phyloP scores from a whole-genome alignment of 1,284 basidiomycete genomes.

The Polyporus tsugae region DNA sequence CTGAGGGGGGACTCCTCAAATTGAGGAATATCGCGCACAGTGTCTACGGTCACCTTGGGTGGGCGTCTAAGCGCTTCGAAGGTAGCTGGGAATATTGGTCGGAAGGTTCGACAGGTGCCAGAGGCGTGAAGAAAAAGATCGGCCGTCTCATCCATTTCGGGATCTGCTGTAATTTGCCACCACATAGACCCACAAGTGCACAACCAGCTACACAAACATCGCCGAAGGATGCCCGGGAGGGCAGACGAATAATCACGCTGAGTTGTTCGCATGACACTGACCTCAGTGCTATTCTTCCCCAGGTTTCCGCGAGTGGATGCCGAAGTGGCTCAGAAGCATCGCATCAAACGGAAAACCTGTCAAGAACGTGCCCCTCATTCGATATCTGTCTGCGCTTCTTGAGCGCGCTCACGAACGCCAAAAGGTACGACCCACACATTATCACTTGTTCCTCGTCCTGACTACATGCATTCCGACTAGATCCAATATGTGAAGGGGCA shows the following conservation, averaged over 20 bases:
- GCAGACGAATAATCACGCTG: conserved; percentile 91
- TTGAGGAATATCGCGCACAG: too few species aligned
- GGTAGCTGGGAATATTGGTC: too few species aligned
- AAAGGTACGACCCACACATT: conserved; percentile 33
- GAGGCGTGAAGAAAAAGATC: too few species aligned
- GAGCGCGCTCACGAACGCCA: conserved; percentile 60
- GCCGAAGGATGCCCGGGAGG: conserved; percentile 81
- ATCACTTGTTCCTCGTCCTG: neutral
- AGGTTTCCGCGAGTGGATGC: conserved; percentile 76
- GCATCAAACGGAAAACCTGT: conserved; percentile 60
- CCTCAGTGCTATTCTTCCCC: neutral
- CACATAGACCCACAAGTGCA: conserved; percentile 4
- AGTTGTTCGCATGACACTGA: conserved; percentile 76
- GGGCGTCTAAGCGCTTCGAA: too few species aligned
- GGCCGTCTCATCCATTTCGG: too few species aligned
- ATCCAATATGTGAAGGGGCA: conserved; percentile 79
- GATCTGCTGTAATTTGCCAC: too few species aligned
- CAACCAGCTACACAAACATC: conserved; percentile 62
- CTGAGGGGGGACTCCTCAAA: too few species aligned
- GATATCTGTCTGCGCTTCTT: conserved; percentile 65
- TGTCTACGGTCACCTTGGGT: too few species aligned
- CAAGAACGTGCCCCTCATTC: conserved; percentile 71
- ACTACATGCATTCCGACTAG: conserved; percentile 21
- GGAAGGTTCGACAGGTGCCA: too few species aligned
- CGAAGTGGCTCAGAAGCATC: conserved; percentile 60